Evolutionary conservation across 768 basidiomycete genomes (phyloP).

Genomic region (Rubroboletus satanas): DNA sequence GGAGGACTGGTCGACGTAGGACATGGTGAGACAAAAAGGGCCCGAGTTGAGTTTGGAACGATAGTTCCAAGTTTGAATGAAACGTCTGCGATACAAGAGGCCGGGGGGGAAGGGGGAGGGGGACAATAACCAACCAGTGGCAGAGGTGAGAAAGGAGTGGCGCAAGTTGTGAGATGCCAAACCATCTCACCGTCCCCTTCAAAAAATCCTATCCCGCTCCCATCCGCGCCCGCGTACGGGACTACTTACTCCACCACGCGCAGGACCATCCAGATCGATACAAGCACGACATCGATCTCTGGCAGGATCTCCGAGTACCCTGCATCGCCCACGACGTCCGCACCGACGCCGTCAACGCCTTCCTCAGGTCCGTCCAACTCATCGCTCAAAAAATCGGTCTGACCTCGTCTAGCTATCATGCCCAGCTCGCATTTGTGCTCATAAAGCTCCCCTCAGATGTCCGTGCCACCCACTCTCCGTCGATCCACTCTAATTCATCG

Average conservation of each 20-base stretch:
- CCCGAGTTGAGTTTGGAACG: constrained; percentile 7
- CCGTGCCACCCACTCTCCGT: constrained; percentile 17
- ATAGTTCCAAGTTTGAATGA: background rate
- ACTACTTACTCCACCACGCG: constrained; percentile 64
- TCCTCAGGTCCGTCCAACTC: constrained; percentile 52
- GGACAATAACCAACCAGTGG: constrained; percentile 10
- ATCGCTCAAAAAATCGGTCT: background rate
- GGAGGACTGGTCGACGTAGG: constrained; percentile 59
- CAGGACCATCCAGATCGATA: constrained; percentile 84
- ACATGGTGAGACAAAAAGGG: constrained; percentile 36
- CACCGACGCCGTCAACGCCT: constrained; percentile 45
- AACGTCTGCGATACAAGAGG: background rate
- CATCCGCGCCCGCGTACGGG: constrained; percentile 52
- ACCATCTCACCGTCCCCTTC: constrained; percentile 70
- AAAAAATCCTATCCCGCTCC: constrained; percentile 62
- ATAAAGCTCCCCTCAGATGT: constrained; percentile 85
- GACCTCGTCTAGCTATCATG: constrained; percentile 67
- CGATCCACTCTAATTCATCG: constrained; percentile 10
- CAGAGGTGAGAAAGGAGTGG: constrained; percentile 3
- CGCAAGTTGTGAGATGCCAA: constrained; percentile 54
- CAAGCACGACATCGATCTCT: constrained; percentile 67
- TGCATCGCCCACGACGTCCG: constrained; percentile 55
- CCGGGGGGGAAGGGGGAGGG: background rate
- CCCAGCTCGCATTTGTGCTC: constrained; percentile 79
- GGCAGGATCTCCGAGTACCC: constrained; percentile 62